Conservation (phyloP, 169 alveolate genomes). For the Eimeria tenella region DNA sequence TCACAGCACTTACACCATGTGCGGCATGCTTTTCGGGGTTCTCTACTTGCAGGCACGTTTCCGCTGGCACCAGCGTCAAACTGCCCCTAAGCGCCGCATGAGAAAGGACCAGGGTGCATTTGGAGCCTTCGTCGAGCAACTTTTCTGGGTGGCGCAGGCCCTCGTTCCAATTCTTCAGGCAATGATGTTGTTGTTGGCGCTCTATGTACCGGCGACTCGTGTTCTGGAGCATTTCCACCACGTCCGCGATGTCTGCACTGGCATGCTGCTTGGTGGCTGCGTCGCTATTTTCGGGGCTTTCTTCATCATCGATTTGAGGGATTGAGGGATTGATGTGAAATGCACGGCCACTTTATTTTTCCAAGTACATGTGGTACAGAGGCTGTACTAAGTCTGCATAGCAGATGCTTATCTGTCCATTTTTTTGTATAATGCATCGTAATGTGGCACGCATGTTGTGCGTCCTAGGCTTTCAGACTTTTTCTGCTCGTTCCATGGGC, state of each 20-base stretch:
- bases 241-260: slow-evolving; percentile 14
- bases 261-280: background rate
- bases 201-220: background rate
- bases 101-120: background rate
- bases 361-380: too few species aligned
- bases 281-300: background rate
- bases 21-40: slow-evolving; percentile 2
- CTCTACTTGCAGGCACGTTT: background rate
- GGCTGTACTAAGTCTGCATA: too few species aligned
- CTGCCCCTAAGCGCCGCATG: background rate
- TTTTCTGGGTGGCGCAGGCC: background rate
- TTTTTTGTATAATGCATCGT: too few species aligned
- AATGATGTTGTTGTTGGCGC: background rate
- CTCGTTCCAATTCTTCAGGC: background rate
- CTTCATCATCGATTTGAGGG: background rate
- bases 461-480: too few species aligned
- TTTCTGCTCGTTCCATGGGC: too few species aligned
- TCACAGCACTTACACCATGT: slow-evolving; percentile 5
- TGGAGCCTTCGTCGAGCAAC: background rate
- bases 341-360: background rate
- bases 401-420: background rate
- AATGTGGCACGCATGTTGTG: too few species aligned
- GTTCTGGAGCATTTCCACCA: slow-evolving; percentile 1
- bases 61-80: slow-evolving; percentile 4
- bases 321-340: too few species aligned